Conservation (phyloP, 2,329 filamentous ascomycete species). For the Onygena corvina region DNA sequence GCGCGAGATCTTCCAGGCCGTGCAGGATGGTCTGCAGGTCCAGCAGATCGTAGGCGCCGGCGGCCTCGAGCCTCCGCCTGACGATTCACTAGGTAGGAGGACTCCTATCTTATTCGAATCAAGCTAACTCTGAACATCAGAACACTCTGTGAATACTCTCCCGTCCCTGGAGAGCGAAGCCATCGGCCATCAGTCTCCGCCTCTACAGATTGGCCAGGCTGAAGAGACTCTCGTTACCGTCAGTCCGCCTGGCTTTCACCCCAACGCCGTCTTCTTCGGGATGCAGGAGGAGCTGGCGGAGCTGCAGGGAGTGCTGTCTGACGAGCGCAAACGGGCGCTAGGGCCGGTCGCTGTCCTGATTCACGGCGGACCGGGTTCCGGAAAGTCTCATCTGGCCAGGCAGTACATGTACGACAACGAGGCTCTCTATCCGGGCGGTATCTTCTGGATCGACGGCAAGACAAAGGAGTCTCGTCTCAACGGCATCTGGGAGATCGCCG, state of each 20-base stretch:
- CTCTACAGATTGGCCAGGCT: not conserved
- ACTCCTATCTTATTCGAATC: not conserved
- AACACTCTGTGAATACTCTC: not conserved
- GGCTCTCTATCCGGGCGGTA: slow-evolving; percentile 49
- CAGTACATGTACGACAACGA: slow-evolving; percentile 54
- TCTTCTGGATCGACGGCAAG: slow-evolving; percentile 59
- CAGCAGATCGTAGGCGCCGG: slow-evolving; percentile 4
- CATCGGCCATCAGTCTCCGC: not conserved
- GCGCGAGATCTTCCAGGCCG: slow-evolving; percentile 26
- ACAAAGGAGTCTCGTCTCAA: slow-evolving; percentile 47
- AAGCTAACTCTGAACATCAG: not conserved
- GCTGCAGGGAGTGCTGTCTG: slow-evolving; percentile 49
- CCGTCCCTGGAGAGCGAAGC: not conserved
- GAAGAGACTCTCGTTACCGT: slow-evolving; percentile 24
- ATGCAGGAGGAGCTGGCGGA: slow-evolving; percentile 47
- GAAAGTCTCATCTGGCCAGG: slow-evolving; percentile 57
- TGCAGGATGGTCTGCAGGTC: slow-evolving; percentile 22
- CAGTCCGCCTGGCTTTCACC: slow-evolving; percentile 47
- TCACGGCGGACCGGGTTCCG: slow-evolving; percentile 52
- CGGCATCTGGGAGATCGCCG: slow-evolving; percentile 55
- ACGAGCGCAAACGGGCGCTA: slow-evolving; percentile 44
- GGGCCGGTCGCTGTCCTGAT: slow-evolving; percentile 54
- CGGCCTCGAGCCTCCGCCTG: slow-evolving; percentile 4
- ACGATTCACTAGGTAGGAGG: slow-evolving; percentile 10
- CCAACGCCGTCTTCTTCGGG: slow-evolving; percentile 52